phyloP scores from a whole-genome alignment of 2,329 filamentous ascomycete genomes.

The Hymenoscyphus scutula region DNA sequence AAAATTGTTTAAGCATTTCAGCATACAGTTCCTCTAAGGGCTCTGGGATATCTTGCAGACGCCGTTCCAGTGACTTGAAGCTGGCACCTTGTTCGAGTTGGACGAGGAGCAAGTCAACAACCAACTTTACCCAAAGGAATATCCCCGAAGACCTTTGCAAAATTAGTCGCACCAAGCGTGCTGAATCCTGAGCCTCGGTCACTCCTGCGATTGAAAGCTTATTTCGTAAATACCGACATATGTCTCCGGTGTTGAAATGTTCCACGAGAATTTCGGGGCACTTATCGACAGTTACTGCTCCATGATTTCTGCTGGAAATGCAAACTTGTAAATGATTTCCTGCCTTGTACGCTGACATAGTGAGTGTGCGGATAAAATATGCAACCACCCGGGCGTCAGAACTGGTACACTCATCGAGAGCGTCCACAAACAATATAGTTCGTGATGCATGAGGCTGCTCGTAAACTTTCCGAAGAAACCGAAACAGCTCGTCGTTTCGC shows the following conservation, averaged over 20 bases:
- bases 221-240: constrained; percentile 30
- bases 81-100: constrained; percentile 35
- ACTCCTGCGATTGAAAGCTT: constrained; percentile 21
- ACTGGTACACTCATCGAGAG: constrained; percentile 24
- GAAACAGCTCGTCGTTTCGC: neutral
- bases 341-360: constrained; percentile 14
- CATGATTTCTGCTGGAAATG: constrained; percentile 34
- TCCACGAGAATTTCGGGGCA: constrained; percentile 30
- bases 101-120: constrained; percentile 41
- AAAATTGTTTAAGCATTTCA: constrained; percentile 8
- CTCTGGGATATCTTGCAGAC: constrained; percentile 33
- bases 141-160: constrained; percentile 11
- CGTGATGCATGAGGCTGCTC: neutral
- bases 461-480: neutral
- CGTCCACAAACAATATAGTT: constrained; percentile 31
- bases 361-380: constrained; percentile 25
- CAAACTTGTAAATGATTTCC: constrained; percentile 26
- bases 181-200: constrained; percentile 15
- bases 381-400: constrained; percentile 20
- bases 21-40: neutral
- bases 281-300: constrained; percentile 27
- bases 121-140: constrained; percentile 21
- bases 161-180: constrained; percentile 14
- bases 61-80: constrained; percentile 22
- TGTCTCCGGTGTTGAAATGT: constrained; percentile 31